These are phyloP conservation scores for Solanum virginianum DNA, from an alignment of 257 asterid genomes.

Conservation along the genomic window DNA sequence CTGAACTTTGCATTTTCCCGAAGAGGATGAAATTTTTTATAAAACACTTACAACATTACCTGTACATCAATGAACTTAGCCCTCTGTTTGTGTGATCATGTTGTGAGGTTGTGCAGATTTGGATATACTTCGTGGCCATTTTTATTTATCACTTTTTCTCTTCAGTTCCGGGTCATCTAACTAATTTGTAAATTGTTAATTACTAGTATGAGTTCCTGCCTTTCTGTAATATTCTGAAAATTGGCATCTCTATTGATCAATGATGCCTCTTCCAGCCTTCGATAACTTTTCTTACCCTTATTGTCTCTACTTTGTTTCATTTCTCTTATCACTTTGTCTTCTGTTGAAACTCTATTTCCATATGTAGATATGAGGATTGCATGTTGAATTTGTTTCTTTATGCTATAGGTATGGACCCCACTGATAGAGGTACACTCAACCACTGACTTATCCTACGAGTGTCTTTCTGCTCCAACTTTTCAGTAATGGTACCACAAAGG, in stretches of 20 bases:
- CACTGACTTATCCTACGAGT: background rate
- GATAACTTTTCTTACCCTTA: background rate
- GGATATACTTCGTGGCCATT: background rate
- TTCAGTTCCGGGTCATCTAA: background rate
- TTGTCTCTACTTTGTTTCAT: background rate
- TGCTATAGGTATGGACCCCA: background rate
- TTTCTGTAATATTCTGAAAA: background rate
- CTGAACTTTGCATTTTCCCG: background rate
- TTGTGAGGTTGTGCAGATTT: background rate
- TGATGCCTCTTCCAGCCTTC: background rate
- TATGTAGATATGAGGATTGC: background rate
- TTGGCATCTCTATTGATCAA: background rate
- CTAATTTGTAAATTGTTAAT: background rate
- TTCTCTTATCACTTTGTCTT: background rate
- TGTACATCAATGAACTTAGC: background rate
- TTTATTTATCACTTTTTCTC: background rate
- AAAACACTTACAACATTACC: background rate
- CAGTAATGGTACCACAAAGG: background rate
- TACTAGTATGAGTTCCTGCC: background rate
- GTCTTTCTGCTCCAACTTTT: background rate
- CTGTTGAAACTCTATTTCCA: background rate
- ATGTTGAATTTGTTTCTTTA: background rate
- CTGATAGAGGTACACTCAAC: background rate
- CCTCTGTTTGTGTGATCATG: background rate
- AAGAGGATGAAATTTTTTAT: background rate